A percentile compares a stretch with the other conserved stretches of the same genome.
phyloP scores from a whole-genome alignment of 164 flowering plant species.

The Vitis cinerea region DNA sequence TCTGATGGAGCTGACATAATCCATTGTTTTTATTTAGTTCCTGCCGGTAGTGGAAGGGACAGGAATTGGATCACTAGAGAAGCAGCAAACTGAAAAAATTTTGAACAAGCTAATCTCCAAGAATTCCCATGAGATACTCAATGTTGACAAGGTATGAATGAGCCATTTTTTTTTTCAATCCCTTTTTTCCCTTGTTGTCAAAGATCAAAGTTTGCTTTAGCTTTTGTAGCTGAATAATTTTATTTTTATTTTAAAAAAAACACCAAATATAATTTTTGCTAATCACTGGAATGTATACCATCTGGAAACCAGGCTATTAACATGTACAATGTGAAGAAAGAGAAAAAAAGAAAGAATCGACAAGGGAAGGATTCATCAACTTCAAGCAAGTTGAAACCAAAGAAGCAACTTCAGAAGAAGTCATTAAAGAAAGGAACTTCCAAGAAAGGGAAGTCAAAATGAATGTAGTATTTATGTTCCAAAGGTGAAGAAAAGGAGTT shows the following conservation, averaged over 20 bases:
- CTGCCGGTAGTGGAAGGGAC: conserved; percentile 76
- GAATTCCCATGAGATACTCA: conserved; percentile 75
- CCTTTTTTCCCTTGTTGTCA: neutral
- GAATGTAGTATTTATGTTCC: neutral
- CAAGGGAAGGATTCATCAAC: conserved; percentile 35
- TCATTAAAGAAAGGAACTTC: conserved; percentile 26
- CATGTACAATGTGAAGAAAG: conserved; percentile 57
- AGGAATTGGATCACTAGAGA: conserved; percentile 68
- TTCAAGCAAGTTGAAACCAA: conserved; percentile 61
- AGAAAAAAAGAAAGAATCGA: conserved; percentile 42
- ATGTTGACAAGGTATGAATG: conserved; percentile 66
- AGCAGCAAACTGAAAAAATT: conserved; percentile 77
- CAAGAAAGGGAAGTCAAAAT: conserved; percentile 27
- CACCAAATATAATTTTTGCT: neutral
- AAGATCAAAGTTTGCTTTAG: neutral
- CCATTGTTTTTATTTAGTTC: conserved; percentile 36
- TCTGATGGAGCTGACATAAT: neutral
- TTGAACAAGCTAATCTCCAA: conserved; percentile 77
- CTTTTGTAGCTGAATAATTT: too few relatives aligned
- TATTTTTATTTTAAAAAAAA: too few relatives aligned
- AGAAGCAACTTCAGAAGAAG: conserved; percentile 44
- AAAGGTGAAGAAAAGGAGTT: too few relatives aligned
- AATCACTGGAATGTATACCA: neutral
- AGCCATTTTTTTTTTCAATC: too few relatives aligned
- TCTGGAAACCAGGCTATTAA: conserved; percentile 55